These are phyloP conservation scores for Heliocybe sulcata DNA, from an alignment of 1,284 basidiomycete species.

Conservation along the genomic window DNA sequence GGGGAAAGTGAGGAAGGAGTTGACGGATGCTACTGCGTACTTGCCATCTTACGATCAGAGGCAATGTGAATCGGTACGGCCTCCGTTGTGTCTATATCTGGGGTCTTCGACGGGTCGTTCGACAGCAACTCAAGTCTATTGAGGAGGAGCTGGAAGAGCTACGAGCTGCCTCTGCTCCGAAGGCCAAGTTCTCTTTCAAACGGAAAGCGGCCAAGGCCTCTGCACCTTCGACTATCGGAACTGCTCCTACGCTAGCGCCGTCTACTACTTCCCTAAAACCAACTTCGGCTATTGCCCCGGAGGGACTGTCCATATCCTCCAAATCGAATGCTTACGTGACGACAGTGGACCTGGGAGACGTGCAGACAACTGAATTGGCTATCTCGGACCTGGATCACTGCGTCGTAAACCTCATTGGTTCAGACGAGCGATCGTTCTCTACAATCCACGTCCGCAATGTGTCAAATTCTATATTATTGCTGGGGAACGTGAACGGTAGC, in stretches of 20 bases:
- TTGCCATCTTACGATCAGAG: conserved; percentile 71
- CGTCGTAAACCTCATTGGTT: conserved; percentile 54
- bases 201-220: conserved; percentile 33
- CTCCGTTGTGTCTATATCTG: background rate
- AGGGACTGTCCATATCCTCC: conserved; percentile 21
- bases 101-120: background rate
- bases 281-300: conserved; percentile 17
- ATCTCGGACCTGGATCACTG: conserved; percentile 56
- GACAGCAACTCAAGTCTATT: conserved; percentile 52
- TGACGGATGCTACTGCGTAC: conserved; percentile 51
- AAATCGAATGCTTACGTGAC: conserved; percentile 35
- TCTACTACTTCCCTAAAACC: conserved; percentile 19
- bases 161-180: conserved; percentile 35
- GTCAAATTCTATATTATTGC: conserved; percentile 48
- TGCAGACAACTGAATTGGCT: conserved; percentile 38
- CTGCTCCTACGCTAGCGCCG: conserved; percentile 11
- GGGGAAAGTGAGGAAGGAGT: conserved; percentile 40
- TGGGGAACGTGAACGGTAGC: conserved; percentile 61
- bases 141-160: conserved; percentile 47
- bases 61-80: conserved; percentile 58
- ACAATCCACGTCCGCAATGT: conserved; percentile 60
- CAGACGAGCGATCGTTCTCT: conserved; percentile 25
- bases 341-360: conserved; percentile 19
- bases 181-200: conserved; percentile 68
- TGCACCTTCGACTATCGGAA: conserved; percentile 10